These are phyloP conservation scores for Euphorbia celastroides DNA, from an alignment of 441 rosid genomes.

Conservation along the genomic window DNA sequence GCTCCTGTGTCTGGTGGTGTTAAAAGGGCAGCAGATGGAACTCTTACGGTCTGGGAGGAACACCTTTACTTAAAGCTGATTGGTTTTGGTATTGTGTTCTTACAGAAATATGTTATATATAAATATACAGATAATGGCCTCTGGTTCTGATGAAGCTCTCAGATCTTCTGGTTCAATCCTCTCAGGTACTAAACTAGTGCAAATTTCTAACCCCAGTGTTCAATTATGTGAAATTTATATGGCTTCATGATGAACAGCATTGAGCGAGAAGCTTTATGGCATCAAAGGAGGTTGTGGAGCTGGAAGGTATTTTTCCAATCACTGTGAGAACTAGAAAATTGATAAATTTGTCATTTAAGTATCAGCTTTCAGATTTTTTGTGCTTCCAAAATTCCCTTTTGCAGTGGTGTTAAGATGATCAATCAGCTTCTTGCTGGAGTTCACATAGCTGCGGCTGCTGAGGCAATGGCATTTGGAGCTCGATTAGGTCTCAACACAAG, in stretches of 20 bases:
- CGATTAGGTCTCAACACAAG: slow-evolving; percentile 86
- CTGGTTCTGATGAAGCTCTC: slow-evolving; percentile 82
- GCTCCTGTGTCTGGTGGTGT: slow-evolving; percentile 99
- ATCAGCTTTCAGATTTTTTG: not conserved
- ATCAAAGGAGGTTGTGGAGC: slow-evolving; percentile 93
- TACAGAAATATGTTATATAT: not conserved
- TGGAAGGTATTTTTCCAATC: slow-evolving; percentile 62
- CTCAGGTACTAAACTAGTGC: slow-evolving; percentile 45
- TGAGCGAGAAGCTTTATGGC: slow-evolving; percentile 93
- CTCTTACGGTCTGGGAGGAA: slow-evolving; percentile 63
- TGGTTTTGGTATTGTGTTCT: slow-evolving; percentile 22
- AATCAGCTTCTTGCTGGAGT: slow-evolving; percentile 98
- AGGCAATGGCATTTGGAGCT: slow-evolving; percentile 98
- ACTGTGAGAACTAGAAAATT: not conserved
- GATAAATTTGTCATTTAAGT: not conserved
- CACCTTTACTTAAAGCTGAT: slow-evolving; percentile 11
- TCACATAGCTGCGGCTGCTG: slow-evolving; percentile 96
- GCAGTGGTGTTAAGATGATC: slow-evolving; percentile 88
- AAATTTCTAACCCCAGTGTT: slow-evolving; percentile 17
- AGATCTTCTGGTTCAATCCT: slow-evolving; percentile 59
- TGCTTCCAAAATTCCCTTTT: slow-evolving; percentile 21
- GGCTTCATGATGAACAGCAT: slow-evolving; percentile 46
- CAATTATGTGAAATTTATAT: slow-evolving; percentile 18
- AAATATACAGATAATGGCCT: slow-evolving; percentile 79
- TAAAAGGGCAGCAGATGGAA: slow-evolving; percentile 81